These are phyloP conservation scores for Ehretia macrophylla DNA, from an alignment of 257 asterid species.

Conservation along the genomic window DNA sequence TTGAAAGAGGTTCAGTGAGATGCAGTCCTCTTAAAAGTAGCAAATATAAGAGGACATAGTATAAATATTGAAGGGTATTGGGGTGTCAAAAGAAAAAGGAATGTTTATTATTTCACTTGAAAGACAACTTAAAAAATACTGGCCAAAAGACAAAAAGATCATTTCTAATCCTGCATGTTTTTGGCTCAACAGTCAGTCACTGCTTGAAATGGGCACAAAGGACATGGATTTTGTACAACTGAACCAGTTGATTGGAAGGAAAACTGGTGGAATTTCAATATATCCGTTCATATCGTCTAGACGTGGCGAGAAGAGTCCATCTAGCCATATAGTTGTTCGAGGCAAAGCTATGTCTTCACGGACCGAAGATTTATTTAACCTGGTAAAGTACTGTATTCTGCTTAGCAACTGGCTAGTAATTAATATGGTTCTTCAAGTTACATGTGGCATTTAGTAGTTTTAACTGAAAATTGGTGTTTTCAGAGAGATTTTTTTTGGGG, in stretches of 20 bases:
- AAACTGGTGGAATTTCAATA: slow-evolving; percentile 95
- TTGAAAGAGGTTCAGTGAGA: no score
- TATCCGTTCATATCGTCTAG: slow-evolving; percentile 88
- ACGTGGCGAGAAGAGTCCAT: slow-evolving; percentile 71
- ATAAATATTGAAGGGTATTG: no score
- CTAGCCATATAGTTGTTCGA: slow-evolving; percentile 72
- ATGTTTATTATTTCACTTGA: no score
- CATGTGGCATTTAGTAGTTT: neutral
- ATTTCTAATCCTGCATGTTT: neutral
- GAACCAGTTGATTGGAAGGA: slow-evolving; percentile 92
- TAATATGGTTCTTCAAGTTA: neutral
- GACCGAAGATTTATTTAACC: slow-evolving; percentile 74
- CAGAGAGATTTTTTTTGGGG: neutral
- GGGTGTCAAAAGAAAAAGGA: no score
- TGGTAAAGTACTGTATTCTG: slow-evolving; percentile 44
- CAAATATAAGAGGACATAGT: no score
- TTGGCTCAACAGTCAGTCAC: slow-evolving; percentile 71
- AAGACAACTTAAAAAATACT: neutral
- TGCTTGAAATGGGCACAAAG: slow-evolving; percentile 97
- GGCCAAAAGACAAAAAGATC: neutral
- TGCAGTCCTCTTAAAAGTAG: no score
- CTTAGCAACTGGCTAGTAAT: neutral
- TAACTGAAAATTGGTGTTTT: neutral
- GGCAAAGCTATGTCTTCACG: slow-evolving; percentile 96
- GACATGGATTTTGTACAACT: slow-evolving; percentile 90